phyloP scores from a whole-genome alignment of 371 early-diverging fungal species.

The Quaeritorhiza haematococci region DNA sequence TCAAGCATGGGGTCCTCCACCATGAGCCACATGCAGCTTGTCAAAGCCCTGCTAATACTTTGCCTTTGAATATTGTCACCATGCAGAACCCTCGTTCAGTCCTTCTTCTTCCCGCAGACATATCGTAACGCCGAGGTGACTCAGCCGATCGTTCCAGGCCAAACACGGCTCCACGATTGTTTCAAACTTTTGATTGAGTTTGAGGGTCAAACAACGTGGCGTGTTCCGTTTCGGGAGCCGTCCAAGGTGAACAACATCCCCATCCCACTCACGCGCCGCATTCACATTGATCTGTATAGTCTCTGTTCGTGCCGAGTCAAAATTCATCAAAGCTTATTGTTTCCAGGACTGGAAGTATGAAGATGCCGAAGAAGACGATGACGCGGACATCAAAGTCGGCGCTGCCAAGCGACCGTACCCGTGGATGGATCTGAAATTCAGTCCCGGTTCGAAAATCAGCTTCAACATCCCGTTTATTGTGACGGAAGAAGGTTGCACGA shows the following conservation, averaged over 20 bases:
- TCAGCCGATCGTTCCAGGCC: constrained; percentile 46
- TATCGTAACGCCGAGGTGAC: constrained; percentile 55
- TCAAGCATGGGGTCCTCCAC: too few relatives aligned
- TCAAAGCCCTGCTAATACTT: too few relatives aligned
- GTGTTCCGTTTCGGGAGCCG: constrained; percentile 68
- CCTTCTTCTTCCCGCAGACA: constrained; percentile 70
- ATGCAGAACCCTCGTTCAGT: constrained; percentile 59
- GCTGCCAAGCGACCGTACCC: constrained; percentile 76
- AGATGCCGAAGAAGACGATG: too few relatives aligned
- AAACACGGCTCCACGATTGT: constrained; percentile 49
- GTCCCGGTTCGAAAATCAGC: constrained; percentile 47
- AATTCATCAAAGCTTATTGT: too few relatives aligned
- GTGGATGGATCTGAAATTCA: constrained; percentile 71
- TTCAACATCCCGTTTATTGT: constrained; percentile 59
- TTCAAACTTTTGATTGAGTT: constrained; percentile 67
- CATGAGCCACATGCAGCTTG: too few relatives aligned
- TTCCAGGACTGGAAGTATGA: constrained; percentile 65
- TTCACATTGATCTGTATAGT: too few relatives aligned
- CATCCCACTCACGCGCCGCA: too few relatives aligned
- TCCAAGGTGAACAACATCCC: constrained; percentile 69
- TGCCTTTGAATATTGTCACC: too few relatives aligned
- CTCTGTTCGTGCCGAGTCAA: too few relatives aligned
- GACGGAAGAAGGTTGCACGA: constrained; percentile 51
- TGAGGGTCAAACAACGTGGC: constrained; percentile 51
- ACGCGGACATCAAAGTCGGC: too few relatives aligned